phyloP scores from a whole-genome alignment of 805 yeast genomes.

The Cyberlindnera mississippiensis region DNA sequence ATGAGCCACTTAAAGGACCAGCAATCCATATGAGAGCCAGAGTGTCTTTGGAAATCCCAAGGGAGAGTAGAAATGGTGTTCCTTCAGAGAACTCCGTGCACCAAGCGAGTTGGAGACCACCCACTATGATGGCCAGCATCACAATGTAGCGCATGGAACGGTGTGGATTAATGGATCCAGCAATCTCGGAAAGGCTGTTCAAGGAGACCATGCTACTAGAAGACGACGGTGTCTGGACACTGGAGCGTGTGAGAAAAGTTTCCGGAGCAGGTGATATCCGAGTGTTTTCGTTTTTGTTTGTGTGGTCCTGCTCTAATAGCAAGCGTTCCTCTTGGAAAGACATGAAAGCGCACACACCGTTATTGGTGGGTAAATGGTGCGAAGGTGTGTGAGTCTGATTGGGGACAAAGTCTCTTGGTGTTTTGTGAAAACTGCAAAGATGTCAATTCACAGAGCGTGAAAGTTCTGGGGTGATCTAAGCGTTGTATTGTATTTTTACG shows the following conservation, averaged over 20 bases:
- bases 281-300: not conserved
- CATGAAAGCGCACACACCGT: too few species aligned
- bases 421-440: too few species aligned
- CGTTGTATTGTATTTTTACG: too few species aligned
- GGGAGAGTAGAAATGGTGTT: constrained; percentile 54
- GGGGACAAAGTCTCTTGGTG: too few species aligned
- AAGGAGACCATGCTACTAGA: constrained; percentile 5
- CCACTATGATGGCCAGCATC: constrained; percentile 44
- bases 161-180: constrained; percentile 37
- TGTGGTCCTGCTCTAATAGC: constrained; percentile 2
- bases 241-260: too few species aligned
- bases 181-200: constrained; percentile 21
- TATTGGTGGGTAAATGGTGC: not conserved
- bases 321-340: constrained; percentile 4
- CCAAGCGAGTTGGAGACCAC: constrained; percentile 64
- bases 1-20: constrained; percentile 59
- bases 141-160: constrained; percentile 42
- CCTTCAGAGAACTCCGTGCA: constrained; percentile 63
- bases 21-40: constrained; percentile 63
- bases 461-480: too few species aligned
- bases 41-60: constrained; percentile 55
- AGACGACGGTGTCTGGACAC: too few species aligned
- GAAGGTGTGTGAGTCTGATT: not conserved
- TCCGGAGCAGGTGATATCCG: not conserved
- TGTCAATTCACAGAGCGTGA: too few species aligned